Evolutionary conservation across 2,329 filamentous ascomycete genomes (phyloP).

Genomic region (Cephalotrichum gorgonifer): DNA sequence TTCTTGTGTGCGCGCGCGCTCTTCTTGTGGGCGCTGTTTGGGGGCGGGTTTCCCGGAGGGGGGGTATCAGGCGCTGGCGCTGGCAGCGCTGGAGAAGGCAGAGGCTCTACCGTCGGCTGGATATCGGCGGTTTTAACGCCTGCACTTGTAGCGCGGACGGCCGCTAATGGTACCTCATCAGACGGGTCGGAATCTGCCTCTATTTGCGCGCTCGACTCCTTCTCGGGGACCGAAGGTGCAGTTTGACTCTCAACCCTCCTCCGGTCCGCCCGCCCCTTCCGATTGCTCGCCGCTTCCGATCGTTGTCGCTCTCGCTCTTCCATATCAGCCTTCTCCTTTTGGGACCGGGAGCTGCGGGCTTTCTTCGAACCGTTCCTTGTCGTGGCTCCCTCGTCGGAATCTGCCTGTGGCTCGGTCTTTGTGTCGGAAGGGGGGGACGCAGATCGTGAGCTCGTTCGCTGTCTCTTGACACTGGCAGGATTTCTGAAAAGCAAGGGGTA

Average conservation of each 20-base stretch:
- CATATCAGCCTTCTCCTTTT: slow-evolving; percentile 53
- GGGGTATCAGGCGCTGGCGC: slow-evolving; percentile 38
- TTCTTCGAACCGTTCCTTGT: slow-evolving; percentile 46
- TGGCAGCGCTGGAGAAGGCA: slow-evolving; percentile 28
- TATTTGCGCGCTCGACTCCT: slow-evolving; percentile 24
- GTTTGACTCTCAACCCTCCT: slow-evolving; percentile 67
- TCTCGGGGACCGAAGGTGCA: slow-evolving; percentile 10
- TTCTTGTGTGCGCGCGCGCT: slow-evolving; percentile 51
- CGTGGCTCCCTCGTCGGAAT: slow-evolving; percentile 61
- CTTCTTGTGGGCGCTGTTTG: slow-evolving; percentile 47
- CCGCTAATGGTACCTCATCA: slow-evolving; percentile 52
- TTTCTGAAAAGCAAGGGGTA: not conserved
- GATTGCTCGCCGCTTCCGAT: slow-evolving; percentile 65
- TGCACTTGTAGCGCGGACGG: slow-evolving; percentile 15
- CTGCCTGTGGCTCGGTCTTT: slow-evolving; percentile 39
- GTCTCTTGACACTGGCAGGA: slow-evolving; percentile 55
- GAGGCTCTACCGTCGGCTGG: slow-evolving; percentile 20
- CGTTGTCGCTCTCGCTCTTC: slow-evolving; percentile 68
- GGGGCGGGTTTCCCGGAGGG: slow-evolving; percentile 25
- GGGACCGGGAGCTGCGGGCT: slow-evolving; percentile 46
- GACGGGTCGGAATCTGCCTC: slow-evolving; percentile 59
- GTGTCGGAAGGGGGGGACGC: slow-evolving; percentile 46
- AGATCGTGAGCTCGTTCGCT: slow-evolving; percentile 71
- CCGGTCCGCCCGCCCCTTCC: slow-evolving; percentile 73
- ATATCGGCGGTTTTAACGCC: slow-evolving; percentile 12